Conservation (phyloP, 2,329 filamentous ascomycete genomes). For the Didymella lethalis region DNA sequence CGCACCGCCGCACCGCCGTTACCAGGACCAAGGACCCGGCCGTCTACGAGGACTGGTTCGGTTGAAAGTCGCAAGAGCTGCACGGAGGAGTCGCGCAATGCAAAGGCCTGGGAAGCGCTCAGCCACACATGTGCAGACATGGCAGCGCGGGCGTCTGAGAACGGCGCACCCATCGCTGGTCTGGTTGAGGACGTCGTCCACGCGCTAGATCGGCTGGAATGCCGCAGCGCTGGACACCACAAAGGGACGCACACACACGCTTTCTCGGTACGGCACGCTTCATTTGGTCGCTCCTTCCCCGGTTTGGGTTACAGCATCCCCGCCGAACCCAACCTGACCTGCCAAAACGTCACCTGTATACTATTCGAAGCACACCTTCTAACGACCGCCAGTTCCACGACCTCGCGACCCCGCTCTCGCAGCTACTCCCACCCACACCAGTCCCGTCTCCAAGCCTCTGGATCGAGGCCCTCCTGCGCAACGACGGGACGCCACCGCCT, state of each 20-base stretch:
- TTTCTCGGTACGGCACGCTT: constrained; percentile 46
- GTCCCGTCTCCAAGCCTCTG: constrained; percentile 37
- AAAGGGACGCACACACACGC: constrained; percentile 26
- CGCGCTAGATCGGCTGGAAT: constrained; percentile 44
- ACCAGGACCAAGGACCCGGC: constrained; percentile 47
- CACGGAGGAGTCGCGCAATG: constrained; percentile 20
- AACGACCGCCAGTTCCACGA: constrained; percentile 38
- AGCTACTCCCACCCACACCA: constrained; percentile 28
- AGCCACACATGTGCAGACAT: constrained; percentile 27
- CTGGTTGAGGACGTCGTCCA: constrained; percentile 38
- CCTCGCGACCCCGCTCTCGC: constrained; percentile 31
- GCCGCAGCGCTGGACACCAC: constrained; percentile 31
- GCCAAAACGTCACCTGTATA: constrained; percentile 14
- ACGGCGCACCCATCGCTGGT: constrained; percentile 33
- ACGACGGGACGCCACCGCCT: constrained; percentile 46
- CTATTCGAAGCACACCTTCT: constrained; percentile 27
- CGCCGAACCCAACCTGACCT: constrained; percentile 19
- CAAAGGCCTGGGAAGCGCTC: constrained; percentile 24
- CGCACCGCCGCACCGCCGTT: constrained; percentile 41
- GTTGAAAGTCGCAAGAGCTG: constrained; percentile 35
- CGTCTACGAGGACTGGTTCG: constrained; percentile 46
- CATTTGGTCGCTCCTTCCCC: constrained; percentile 32
- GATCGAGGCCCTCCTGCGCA: constrained; percentile 29
- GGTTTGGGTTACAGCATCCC: constrained; percentile 29
- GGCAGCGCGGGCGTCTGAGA: constrained; percentile 35